Evolutionary conservation across 2,329 filamentous ascomycete genomes (phyloP).

Genomic region (Fusarium sp.): DNA sequence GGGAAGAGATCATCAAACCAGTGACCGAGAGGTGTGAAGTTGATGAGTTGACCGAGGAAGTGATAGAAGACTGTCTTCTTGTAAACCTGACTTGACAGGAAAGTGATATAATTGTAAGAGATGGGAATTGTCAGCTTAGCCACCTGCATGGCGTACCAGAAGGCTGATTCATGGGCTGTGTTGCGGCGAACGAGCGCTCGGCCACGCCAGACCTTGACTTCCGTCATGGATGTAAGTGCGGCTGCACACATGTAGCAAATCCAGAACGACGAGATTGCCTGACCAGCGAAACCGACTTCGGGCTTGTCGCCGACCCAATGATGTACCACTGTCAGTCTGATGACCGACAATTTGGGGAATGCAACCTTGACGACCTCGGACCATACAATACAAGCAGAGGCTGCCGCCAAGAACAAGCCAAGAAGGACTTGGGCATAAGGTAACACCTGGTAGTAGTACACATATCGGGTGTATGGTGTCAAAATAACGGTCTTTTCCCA

Average conservation of each 20-base stretch:
- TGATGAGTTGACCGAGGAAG: conserved; percentile 86
- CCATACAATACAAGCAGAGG: conserved; percentile 89
- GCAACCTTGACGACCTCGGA: conserved; percentile 92
- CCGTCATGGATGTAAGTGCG: conserved; percentile 86
- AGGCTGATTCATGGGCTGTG: conserved; percentile 92
- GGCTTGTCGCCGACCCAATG: conserved; percentile 78
- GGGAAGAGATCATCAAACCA: conserved; percentile 93
- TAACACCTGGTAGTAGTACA: conserved; percentile 79
- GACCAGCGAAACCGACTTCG: conserved; percentile 86
- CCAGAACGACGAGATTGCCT: conserved; percentile 87
- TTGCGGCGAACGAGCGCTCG: conserved; percentile 90
- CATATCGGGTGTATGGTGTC: conserved; percentile 84
- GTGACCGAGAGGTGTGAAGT: conserved; percentile 83
- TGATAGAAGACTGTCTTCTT: conserved; percentile 84
- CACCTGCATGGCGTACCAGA: conserved; percentile 95
- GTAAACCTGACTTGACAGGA: conserved; percentile 80
- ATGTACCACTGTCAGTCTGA: conserved; percentile 76
- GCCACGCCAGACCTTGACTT: conserved; percentile 98
- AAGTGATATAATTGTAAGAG: conserved; percentile 96
- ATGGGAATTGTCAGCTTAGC: conserved; percentile 93
- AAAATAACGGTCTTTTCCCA: conserved; percentile 71
- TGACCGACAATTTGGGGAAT: conserved; percentile 79
- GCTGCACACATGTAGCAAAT: conserved; percentile 96
- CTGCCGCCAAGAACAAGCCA: conserved; percentile 77
- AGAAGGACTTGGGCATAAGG: conserved; percentile 75